phyloP scores from a whole-genome alignment of 352 stramenopile species.

The Pythium periplocum region DNA sequence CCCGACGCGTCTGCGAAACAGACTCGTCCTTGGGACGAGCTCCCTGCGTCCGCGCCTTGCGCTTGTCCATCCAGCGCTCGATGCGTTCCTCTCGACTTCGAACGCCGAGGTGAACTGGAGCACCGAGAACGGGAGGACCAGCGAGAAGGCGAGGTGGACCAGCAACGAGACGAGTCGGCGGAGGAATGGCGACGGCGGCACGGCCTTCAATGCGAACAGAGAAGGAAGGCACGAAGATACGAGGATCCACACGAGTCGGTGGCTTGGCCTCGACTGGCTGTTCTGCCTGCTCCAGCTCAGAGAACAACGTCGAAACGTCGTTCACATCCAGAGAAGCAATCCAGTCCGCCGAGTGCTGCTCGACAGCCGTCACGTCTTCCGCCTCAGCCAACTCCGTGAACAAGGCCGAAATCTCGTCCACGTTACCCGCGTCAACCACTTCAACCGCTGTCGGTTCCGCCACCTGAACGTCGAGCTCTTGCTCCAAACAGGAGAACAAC shows the following conservation, averaged over 20 bases:
- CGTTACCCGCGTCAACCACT: constrained; percentile 23
- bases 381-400: constrained; percentile 30
- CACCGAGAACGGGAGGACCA: constrained; percentile 6
- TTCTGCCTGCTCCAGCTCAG: constrained; percentile 28
- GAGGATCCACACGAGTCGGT: constrained; percentile 5
- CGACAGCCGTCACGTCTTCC: neutral
- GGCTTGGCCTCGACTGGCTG: constrained; percentile 7
- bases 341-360: constrained; percentile 22
- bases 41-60: constrained; percentile 23
- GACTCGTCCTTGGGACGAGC: constrained; percentile 18
- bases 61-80: constrained; percentile 23
- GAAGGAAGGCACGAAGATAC: constrained; percentile 52
- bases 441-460: neutral
- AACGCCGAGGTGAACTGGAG: too few species aligned
- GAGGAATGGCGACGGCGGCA: neutral
- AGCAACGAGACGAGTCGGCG: constrained; percentile 17
- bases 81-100: too few species aligned
- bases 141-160: constrained; percentile 22
- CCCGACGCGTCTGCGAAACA: constrained; percentile 46
- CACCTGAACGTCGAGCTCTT: too few species aligned
- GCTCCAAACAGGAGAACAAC: too few species aligned
- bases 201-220: constrained; percentile 43
- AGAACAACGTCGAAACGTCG: constrained; percentile 39
- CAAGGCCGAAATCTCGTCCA: constrained; percentile 33
- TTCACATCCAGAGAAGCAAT: constrained; percentile 52